Evolutionary conservation across 768 basidiomycete species (phyloP).

Genomic region (Hortiboletus campestris): DNA sequence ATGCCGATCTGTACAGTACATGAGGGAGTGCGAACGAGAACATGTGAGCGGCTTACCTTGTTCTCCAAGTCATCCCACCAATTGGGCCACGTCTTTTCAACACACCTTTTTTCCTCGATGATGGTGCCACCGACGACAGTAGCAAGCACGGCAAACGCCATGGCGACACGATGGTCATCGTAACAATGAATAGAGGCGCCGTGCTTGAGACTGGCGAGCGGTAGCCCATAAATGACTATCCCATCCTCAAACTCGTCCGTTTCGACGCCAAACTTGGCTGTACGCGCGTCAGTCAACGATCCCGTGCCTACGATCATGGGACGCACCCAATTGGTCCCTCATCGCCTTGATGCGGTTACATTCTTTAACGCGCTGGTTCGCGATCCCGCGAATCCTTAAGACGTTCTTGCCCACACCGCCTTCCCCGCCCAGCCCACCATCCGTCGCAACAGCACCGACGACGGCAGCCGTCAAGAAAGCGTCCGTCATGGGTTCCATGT

Average conservation of each 20-base stretch:
- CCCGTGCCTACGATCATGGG: too few species aligned
- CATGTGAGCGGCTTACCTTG: slow-evolving; percentile 55
- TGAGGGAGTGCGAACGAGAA: background rate
- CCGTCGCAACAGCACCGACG: slow-evolving; percentile 79
- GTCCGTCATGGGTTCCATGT: slow-evolving; percentile 99
- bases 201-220: slow-evolving; percentile 54
- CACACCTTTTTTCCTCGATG: slow-evolving; percentile 94
- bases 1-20: slow-evolving; percentile 70
- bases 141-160: slow-evolving; percentile 93
- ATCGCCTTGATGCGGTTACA: slow-evolving; percentile 96
- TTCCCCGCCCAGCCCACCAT: slow-evolving; percentile 44
- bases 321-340: slow-evolving; percentile 88
- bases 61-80: slow-evolving; percentile 99
- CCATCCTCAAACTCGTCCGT: slow-evolving; percentile 93
- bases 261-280: slow-evolving; percentile 93
- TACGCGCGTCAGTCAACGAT: background rate
- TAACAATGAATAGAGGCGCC: slow-evolving; percentile 92
- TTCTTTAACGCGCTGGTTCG: slow-evolving; percentile 98
- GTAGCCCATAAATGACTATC: slow-evolving; percentile 82
- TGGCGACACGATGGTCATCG: slow-evolving; percentile 97
- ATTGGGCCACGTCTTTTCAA: slow-evolving; percentile 99
- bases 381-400: slow-evolving; percentile 91
- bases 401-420: slow-evolving; percentile 35
- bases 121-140: slow-evolving; percentile 70
- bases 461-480: slow-evolving; percentile 96